Base-by-base conservation (phyloP, 805 yeast species). In the Brettanomyces nanus region DNA sequence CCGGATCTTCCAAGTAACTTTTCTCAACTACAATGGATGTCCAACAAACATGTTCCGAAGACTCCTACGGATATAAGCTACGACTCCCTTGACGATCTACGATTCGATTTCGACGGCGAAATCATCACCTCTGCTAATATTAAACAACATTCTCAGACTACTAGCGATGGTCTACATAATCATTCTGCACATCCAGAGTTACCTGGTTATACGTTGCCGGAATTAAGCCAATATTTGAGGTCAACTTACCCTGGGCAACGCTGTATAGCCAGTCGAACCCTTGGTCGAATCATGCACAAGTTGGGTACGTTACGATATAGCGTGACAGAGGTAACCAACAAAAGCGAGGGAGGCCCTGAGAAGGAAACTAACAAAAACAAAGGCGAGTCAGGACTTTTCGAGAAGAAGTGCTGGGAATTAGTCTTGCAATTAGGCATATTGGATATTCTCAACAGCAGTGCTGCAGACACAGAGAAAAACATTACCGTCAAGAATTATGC, bases 171-270 rank as follows among this genome's bases (percentile, higher is more conserved):
- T 0, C 69, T 92, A 19, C 96, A 86, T 52, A 97, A 92, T 56
- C 99, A 92, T 58, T 72, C 96, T 0, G 85, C 81, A 9, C 77
- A 81, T 34, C 96, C 97, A 0, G 77, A 79, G 32, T 66, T 89
- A 37, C 95, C 97, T 0, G 99, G 99, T 0, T 92, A 92, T 57
- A 89, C 97, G 0, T 55, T 92, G 19, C 66, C 75, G 0, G 99
- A 92, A 54, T 66, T 92, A 36, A 80, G 82, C 1, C 92, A 82
- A 47, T 68, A 85, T 34, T 63, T 87, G 4, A 68, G 95, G 45
- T 85, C 95, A 2, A 74, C 81, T 2, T 75, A 81, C 39, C 76
- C 94, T 1, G 78, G 94, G 0, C 99, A 92, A 60, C 66, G 97
- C 33, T 77, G 92, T 43, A 71, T 92, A 10, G 86, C 96, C 6